phyloP scores from a whole-genome alignment of 768 basidiomycete species.

The Auriculariales sp. region DNA sequence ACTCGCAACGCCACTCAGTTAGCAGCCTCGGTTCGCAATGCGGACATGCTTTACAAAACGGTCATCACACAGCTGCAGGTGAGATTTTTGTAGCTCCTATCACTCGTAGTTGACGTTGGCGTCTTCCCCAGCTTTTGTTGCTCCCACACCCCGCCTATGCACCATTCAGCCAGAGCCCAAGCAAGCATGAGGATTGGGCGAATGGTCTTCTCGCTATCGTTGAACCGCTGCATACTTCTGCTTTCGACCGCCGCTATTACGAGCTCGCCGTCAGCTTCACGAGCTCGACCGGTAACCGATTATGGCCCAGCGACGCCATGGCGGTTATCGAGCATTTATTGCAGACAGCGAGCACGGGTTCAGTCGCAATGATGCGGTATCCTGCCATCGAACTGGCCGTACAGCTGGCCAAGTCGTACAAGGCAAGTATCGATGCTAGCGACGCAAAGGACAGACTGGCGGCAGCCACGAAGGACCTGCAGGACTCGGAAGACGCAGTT shows the following conservation, averaged over 20 bases:
- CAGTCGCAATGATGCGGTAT: neutral
- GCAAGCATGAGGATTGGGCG: neutral
- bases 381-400: neutral
- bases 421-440: neutral
- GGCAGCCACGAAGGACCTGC: neutral
- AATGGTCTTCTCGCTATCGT: neutral
- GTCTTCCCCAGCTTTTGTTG: neutral
- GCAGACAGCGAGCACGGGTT: neutral
- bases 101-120: neutral
- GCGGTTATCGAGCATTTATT: neutral
- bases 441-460: neutral
- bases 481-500: neutral
- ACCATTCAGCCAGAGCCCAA: neutral
- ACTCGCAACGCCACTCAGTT: neutral
- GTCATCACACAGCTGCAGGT: neutral
- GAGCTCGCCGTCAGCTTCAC: neutral
- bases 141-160: neutral
- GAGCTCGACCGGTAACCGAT: neutral
- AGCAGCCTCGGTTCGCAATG: neutral
- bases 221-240: neutral
- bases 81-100: neutral
- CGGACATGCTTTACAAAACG: neutral
- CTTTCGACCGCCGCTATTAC: neutral
- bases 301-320: neutral
- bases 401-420: neutral